Evolutionary conservation across 1,139 yeast genomes (phyloP).

Genomic region (Magnusiomyces paraingens): DNA sequence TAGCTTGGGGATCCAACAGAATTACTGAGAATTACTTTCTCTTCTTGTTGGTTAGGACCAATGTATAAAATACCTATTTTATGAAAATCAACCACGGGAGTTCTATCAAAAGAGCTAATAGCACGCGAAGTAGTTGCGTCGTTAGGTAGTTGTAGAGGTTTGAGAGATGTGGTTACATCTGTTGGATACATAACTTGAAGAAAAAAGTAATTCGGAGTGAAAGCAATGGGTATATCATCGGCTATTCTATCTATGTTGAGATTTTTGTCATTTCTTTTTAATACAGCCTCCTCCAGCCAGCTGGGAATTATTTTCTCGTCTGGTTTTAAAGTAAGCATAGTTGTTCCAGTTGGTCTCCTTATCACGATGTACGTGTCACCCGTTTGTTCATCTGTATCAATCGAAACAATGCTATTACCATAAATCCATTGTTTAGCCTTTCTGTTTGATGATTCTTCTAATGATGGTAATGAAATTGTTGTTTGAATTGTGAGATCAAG

Average conservation of each 20-base stretch:
- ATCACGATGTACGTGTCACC: constrained; percentile 52
- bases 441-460: constrained; percentile 16
- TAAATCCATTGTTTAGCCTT: constrained; percentile 50
- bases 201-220: constrained; percentile 39
- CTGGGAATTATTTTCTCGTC: constrained; percentile 40
- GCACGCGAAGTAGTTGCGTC: constrained; percentile 54
- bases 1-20: constrained; percentile 59
- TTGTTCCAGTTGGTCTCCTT: constrained; percentile 63
- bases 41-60: constrained; percentile 58
- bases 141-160: constrained; percentile 40
- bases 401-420: constrained; percentile 52
- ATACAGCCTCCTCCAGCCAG: constrained; percentile 22
- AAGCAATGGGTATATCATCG: constrained; percentile 1
- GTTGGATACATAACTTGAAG: constrained; percentile 38
- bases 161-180: constrained; percentile 20
- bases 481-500: constrained; percentile 46
- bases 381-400: constrained; percentile 46
- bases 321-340: constrained; percentile 43
- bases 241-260: neutral
- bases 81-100: constrained; percentile 73
- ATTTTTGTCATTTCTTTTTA: constrained; percentile 1
- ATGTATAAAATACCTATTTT: constrained; percentile 74
- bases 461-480: constrained; percentile 19
- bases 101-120: constrained; percentile 58
- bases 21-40: constrained; percentile 59